A percentile compares a stretch with the other conserved stretches of the same genome.
Conservation (phyloP, 2,329 filamentous ascomycete species). For the Cercospora sp. region DNA sequence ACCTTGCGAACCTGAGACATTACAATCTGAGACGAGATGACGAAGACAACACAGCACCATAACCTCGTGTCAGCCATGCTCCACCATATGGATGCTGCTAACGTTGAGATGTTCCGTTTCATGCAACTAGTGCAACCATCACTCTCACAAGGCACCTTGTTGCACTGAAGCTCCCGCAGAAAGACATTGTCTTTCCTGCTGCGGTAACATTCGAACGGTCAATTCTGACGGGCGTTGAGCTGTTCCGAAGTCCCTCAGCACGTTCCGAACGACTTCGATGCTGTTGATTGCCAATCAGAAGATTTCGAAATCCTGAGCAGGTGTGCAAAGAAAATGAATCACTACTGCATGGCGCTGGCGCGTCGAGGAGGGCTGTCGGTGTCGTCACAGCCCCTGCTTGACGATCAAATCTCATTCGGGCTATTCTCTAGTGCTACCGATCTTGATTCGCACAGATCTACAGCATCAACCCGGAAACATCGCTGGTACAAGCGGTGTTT, state of each 20-base stretch:
- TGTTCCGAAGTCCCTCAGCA: not conserved
- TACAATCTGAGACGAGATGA: not conserved
- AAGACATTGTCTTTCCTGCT: not conserved
- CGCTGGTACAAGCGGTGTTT: not conserved
- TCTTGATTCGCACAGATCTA: not conserved
- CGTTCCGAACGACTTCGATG: not conserved
- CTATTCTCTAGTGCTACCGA: not conserved
- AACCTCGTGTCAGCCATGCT: not conserved
- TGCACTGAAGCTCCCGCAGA: not conserved
- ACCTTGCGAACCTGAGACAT: not conserved
- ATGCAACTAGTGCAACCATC: not conserved
- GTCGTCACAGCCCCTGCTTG: not conserved
- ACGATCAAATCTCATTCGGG: not conserved
- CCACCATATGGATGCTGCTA: not conserved
- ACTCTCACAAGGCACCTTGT: not conserved
- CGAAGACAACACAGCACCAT: not conserved
- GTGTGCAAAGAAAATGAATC: not conserved
- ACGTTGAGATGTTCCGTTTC: not conserved
- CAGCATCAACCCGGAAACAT: not conserved
- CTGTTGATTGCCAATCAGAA: not conserved
- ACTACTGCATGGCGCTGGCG: not conserved
- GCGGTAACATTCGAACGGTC: not conserved
- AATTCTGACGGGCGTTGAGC: not conserved
- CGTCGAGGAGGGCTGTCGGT: not conserved
- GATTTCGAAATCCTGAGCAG: not conserved